phyloP scores from a whole-genome alignment of 768 basidiomycete species.

The Boletus sp. region DNA sequence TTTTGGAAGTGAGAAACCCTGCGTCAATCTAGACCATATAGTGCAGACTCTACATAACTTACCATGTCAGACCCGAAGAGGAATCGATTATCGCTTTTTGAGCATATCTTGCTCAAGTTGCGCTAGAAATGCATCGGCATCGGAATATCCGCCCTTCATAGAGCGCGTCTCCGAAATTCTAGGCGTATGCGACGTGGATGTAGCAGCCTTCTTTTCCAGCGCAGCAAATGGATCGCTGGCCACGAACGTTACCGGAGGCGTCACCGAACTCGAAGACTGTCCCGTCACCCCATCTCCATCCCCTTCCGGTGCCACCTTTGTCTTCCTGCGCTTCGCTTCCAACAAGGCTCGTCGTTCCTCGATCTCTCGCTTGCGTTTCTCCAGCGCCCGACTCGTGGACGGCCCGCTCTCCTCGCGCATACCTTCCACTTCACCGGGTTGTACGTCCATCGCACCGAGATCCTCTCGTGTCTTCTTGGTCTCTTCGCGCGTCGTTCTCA shows the following conservation, averaged over 20 bases:
- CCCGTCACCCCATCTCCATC: background rate
- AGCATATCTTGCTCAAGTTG: slow-evolving; percentile 63
- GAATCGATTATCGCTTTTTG: slow-evolving; percentile 8
- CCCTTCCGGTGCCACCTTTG: slow-evolving; percentile 19
- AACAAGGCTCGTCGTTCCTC: slow-evolving; percentile 61
- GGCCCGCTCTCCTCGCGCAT: slow-evolving; percentile 46
- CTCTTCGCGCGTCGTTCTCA: slow-evolving; percentile 65
- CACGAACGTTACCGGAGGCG: slow-evolving; percentile 5
- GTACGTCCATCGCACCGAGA: slow-evolving; percentile 56
- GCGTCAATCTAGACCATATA: slow-evolving; percentile 1
- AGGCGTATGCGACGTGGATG: slow-evolving; percentile 11
- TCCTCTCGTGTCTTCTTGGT: slow-evolving; percentile 65
- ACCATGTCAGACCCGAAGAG: background rate
- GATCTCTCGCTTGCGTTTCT: slow-evolving; percentile 72
- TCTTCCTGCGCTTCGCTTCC: slow-evolving; percentile 68
- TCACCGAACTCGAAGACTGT: background rate
- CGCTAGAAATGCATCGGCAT: slow-evolving; percentile 65
- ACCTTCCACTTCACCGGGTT: slow-evolving; percentile 75
- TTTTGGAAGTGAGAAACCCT: slow-evolving; percentile 36
- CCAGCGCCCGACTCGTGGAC: slow-evolving; percentile 49
- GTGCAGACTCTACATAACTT: background rate
- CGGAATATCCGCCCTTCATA: slow-evolving; percentile 11
- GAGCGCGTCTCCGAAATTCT: slow-evolving; percentile 29
- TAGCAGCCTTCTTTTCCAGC: slow-evolving; percentile 39
- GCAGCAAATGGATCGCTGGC: slow-evolving; percentile 50